Conservation (phyloP, 331 rosid genomes). For the Pyracantha coccinea region DNA sequence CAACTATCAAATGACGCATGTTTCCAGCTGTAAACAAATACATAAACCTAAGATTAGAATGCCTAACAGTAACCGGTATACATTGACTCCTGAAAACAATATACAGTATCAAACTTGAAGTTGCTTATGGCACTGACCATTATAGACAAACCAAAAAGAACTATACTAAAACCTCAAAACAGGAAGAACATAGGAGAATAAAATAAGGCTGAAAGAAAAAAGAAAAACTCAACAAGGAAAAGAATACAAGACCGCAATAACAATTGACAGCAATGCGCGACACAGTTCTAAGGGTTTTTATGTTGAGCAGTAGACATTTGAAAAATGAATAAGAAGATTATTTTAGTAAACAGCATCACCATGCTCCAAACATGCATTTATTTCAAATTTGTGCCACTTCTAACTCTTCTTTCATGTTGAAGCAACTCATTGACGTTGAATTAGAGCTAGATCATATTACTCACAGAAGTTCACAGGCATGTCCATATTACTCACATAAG, state of each 20-base stretch:
- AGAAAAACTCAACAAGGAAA: background rate
- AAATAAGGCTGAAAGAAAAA: background rate
- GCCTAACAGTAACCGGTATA: too few species aligned
- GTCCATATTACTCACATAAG: too few species aligned
- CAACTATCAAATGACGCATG: conserved; percentile 91
- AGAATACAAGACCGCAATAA: background rate
- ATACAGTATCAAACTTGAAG: too few species aligned
- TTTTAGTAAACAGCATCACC: background rate
- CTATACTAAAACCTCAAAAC: background rate
- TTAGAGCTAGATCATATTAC: conserved; percentile 2
- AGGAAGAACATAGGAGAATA: background rate
- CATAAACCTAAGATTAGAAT: conserved; percentile 4
- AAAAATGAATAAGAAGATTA: too few species aligned
- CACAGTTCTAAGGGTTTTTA: background rate
- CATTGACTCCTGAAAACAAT: too few species aligned
- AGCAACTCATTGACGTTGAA: background rate
- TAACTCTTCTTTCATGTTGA: background rate
- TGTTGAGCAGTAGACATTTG: background rate
- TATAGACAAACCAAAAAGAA: too few species aligned
- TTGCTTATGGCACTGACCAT: too few species aligned
- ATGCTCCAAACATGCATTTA: background rate
- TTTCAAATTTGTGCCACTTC: background rate
- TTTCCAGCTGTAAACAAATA: conserved; percentile 73
- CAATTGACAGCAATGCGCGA: background rate
- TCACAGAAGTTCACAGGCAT: too few species aligned